Evolutionary conservation across 2,329 filamentous ascomycete genomes (phyloP).

Genomic region (Septoria petroselini): DNA sequence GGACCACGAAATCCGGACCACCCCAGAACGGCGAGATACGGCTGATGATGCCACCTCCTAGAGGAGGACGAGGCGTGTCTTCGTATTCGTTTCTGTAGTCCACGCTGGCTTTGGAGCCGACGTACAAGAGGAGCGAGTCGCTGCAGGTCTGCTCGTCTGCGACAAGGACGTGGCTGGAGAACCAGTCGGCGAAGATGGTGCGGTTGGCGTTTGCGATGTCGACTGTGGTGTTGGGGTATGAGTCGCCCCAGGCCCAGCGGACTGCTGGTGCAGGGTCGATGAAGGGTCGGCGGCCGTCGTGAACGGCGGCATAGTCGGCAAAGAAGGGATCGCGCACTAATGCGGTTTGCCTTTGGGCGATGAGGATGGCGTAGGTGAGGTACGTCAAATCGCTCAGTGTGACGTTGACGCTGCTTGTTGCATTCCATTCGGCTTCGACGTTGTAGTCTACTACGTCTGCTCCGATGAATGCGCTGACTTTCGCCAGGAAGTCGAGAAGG

Average conservation of each 20-base stretch:
- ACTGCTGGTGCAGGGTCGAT: conserved; percentile 50
- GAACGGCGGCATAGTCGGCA: conserved; percentile 47
- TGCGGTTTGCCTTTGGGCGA: conserved; percentile 48
- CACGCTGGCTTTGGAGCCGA: conserved; percentile 41
- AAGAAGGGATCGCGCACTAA: conserved; percentile 51
- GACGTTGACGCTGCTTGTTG: conserved; percentile 33
- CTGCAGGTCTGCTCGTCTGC: conserved; percentile 48
- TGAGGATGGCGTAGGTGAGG: conserved; percentile 48
- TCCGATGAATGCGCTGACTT: conserved; percentile 44
- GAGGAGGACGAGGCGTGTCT: conserved; percentile 46
- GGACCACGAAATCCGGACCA: conserved; percentile 48
- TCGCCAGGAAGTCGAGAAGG: conserved; percentile 44
- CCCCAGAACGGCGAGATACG: conserved; percentile 51
- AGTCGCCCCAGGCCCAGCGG: conserved; percentile 50
- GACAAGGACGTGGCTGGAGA: conserved; percentile 47
- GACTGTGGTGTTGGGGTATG: conserved; percentile 39
- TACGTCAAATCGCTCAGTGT: conserved; percentile 42
- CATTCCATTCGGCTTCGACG: conserved; percentile 39
- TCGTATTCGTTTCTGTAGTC: conserved; percentile 49
- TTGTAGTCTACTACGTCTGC: conserved; percentile 41
- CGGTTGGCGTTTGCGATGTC: conserved; percentile 51
- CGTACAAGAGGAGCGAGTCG: conserved; percentile 50
- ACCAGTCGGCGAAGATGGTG: conserved; percentile 50
- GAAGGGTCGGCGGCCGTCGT: conserved; percentile 49
- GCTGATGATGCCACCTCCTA: conserved; percentile 49